Percentiles rank a stretch among this genome's conserved stretches.
phyloP scores from a whole-genome alignment of 495 filamentous ascomycete genomes.

The Penicillium herquei region DNA sequence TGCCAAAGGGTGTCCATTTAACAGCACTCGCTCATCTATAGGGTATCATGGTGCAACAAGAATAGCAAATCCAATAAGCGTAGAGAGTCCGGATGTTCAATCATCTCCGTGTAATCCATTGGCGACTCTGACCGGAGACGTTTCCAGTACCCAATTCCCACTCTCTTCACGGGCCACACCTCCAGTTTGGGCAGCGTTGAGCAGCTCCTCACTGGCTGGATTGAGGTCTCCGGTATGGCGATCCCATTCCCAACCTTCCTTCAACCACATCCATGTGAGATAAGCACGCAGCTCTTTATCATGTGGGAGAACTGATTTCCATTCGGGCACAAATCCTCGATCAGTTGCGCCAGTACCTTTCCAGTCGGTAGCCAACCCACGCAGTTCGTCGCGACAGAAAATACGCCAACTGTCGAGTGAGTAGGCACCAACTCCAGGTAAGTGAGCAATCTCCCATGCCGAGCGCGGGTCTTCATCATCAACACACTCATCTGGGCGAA shows the following conservation, averaged over 20 bases:
- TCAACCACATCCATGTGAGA: slow-evolving; percentile 87
- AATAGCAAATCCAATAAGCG: no score
- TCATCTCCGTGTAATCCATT: slow-evolving; percentile 27
- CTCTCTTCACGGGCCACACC: slow-evolving; percentile 61
- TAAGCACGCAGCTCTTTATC: slow-evolving; percentile 91
- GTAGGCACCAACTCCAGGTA: slow-evolving; percentile 82
- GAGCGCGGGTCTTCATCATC: slow-evolving; percentile 41
- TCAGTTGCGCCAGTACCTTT: slow-evolving; percentile 43
- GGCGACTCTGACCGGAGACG: slow-evolving; percentile 31
- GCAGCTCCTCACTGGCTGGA: slow-evolving; percentile 52
- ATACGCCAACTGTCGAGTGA: slow-evolving; percentile 92
- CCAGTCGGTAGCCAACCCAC: slow-evolving; percentile 61
- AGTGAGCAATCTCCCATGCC: slow-evolving; percentile 83
- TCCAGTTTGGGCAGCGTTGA: slow-evolving; percentile 57
- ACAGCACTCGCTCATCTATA: no score
- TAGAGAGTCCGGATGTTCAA: background rate
- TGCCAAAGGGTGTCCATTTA: no score
- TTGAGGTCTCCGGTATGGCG: slow-evolving; percentile 63
- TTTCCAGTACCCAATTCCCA: slow-evolving; percentile 47
- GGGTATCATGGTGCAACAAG: no score
- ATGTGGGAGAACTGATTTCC: slow-evolving; percentile 78
- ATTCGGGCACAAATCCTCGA: slow-evolving; percentile 57
- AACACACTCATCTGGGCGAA: slow-evolving; percentile 50
- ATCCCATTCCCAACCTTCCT: slow-evolving; percentile 83
- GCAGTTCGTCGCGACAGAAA: slow-evolving; percentile 80